Evolutionary conservation across 2,329 filamentous ascomycete species (phyloP), one percentile per base, ranked within the genome.

Genomic region (Epichloe gansuensis): DNA sequence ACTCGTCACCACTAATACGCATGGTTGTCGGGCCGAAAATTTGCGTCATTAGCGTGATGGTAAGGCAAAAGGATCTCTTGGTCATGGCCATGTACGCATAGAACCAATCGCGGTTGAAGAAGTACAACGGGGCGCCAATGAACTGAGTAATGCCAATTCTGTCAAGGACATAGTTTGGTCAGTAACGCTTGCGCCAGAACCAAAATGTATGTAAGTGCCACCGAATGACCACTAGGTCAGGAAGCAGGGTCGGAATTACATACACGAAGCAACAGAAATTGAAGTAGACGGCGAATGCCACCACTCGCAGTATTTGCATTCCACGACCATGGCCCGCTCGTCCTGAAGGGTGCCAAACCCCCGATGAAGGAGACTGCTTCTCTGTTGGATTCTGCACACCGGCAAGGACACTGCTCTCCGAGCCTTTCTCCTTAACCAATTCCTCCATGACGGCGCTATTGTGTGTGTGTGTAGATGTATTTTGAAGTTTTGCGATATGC

Each of bases 11-110:
- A 64, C 87, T 93, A 60, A 95, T 85, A 51, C 87, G 77, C 51
- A 95, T 84, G 4, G 82, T 77, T 0, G 87, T 93, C 3, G 88
- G 87, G n/a, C 85, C 84, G 84, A 87, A 95, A 74, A 87, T 87
- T 61, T 91, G 81, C 13, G 87, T 94, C 73, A 91, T 81, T 44
- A 84, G 85, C 21, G 85, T 89, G 56, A 84, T 82, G 44, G 89
- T 71, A 15, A 94, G 76, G 39, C 85, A 87, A 65, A 94, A 94
- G 2, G 80, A 87, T 62, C 87, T 81, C 67, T 95, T 95, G 11
- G 88, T 93, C 66, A 89, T 78, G 41, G 87, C 82, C 80, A 95
- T 94, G 70, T 89, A 94, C 56, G 83, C 78, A 67, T 94, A 86
- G 71, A 88, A 95, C 62, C 86, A 78, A 45, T 88, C 82, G 53